Base-by-base conservation (phyloP, 2,329 filamentous ascomycete species). In the Lasiodiplodia theobromae region DNA sequence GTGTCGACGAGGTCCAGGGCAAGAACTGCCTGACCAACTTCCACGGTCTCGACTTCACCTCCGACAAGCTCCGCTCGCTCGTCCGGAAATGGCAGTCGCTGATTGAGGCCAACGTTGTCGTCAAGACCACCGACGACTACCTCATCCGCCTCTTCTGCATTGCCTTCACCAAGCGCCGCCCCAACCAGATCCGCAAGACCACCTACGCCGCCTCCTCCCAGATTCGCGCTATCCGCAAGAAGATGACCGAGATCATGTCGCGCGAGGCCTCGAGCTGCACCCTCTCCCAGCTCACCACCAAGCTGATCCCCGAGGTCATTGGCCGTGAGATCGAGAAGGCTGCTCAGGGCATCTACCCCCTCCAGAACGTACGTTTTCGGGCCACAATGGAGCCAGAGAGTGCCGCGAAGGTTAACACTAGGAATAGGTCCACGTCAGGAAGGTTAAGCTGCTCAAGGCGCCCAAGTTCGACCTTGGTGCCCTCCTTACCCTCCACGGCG, bases 21-120 rank as follows among this genome's bases (percentile, higher is more conserved):
- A 97, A 97, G 91, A 98, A 97, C 91, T 98, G 96, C 88, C 87
- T 99, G 85, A 98, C 96, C 89, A 97, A 97, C 91, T 99, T 99
- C 92, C 94, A 99, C 91, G 96, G 96, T 78, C 91, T 99, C 83
- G 96, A 99, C 87, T 98, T 99, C 92, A 99, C 96, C 82, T 97
- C 96, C 78, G 96, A 99, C 91, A 99, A 99, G 90, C 92, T 99
- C 79, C 93, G 96, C 82, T 98, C 96, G 73, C 91, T 99, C 75
- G 96, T 99, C 78, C 94, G 96, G 87, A 99, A 99, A 89, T 99
- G 96, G 96, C 96, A 99, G 87, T 91, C 94, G 73, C 89, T 99
- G 81, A 98, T 99, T 77, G 96, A 99, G 90, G 96, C 96, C 88
- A 99, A 99, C 85, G 91, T 98, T 81, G 97, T 96, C 75, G 94